Percentiles rank a stretch among this genome's conserved stretches.
phyloP scores from a whole-genome alignment of 805 yeast species.

The Starmerella kuoi region DNA sequence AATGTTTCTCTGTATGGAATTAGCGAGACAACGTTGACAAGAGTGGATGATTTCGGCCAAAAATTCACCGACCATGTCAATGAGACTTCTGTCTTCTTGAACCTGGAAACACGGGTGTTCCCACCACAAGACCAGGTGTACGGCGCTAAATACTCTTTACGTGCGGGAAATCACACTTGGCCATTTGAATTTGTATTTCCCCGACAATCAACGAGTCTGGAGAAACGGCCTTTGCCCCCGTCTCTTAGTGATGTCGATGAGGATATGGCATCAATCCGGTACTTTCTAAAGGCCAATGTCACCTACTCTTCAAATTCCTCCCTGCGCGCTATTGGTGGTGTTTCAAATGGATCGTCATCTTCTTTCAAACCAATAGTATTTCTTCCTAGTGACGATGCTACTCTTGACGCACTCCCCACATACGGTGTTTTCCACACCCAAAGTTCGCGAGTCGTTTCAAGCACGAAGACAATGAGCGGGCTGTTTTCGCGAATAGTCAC shows the following conservation, averaged over 20 bases:
- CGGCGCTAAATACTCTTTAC: conserved; percentile 26
- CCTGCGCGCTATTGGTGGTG: conserved; percentile 2
- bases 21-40: conserved; percentile 48
- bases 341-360: not conserved
- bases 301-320: not conserved
- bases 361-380: conserved; percentile 30
- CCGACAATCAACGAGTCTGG: conserved; percentile 1
- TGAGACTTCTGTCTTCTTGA: conserved; percentile 25
- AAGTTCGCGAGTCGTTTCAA: conserved; percentile 12
- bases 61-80: conserved; percentile 18
- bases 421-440: conserved; percentile 15
- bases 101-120: conserved; percentile 26
- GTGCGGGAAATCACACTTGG: conserved; percentile 29
- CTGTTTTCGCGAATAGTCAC: conserved; percentile 13
- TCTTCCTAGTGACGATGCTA: conserved; percentile 32
- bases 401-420: conserved; percentile 15
- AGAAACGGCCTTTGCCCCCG: conserved; percentile 11
- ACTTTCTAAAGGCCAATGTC: conserved; percentile 9
- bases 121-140: conserved; percentile 27
- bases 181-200: conserved; percentile 30
- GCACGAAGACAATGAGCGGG: conserved; percentile 14
- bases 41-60: conserved; percentile 21
- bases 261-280: conserved; percentile 13
- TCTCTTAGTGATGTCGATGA: conserved; percentile 17
- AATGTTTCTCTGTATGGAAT: conserved; percentile 50